phyloP scores from a whole-genome alignment of 805 yeast genomes.

The Lipomyces japonicus region DNA sequence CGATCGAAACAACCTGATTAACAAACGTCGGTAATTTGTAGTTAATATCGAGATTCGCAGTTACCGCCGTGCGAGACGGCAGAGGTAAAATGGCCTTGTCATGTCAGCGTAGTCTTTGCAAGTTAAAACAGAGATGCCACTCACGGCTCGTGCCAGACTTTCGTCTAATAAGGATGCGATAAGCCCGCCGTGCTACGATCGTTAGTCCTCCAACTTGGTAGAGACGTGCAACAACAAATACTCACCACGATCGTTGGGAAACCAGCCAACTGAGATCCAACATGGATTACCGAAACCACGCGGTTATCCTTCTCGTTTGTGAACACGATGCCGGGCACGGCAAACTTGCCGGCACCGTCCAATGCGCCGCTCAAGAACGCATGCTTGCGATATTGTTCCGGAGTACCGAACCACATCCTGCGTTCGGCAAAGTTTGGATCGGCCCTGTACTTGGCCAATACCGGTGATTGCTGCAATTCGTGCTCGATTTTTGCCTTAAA shows the following conservation, averaged over 20 bases:
- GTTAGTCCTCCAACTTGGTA: slow-evolving; percentile 35
- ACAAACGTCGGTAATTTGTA: slow-evolving; percentile 20
- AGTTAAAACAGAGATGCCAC: not conserved
- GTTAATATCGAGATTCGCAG: slow-evolving; percentile 21
- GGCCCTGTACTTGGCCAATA: slow-evolving; percentile 29
- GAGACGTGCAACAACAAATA: not conserved
- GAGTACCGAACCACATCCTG: slow-evolving; percentile 30
- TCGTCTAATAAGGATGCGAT: slow-evolving; percentile 79
- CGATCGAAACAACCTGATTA: slow-evolving; percentile 15
- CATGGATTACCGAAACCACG: slow-evolving; percentile 60
- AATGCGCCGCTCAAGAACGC: slow-evolving; percentile 56
- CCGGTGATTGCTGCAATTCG: slow-evolving; percentile 26
- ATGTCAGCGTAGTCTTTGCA: too few relatives aligned
- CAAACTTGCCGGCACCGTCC: slow-evolving; percentile 62
- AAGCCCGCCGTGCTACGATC: slow-evolving; percentile 71
- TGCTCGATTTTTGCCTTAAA: slow-evolving; percentile 7
- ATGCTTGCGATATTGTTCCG: slow-evolving; percentile 25
- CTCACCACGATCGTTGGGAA: slow-evolving; percentile 35
- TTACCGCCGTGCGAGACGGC: slow-evolving; percentile 18
- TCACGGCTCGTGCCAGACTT: slow-evolving; percentile 44
- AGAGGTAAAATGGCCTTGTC: slow-evolving; percentile 20
- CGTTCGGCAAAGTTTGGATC: slow-evolving; percentile 28
- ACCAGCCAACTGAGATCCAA: slow-evolving; percentile 60
- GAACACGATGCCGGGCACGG: slow-evolving; percentile 72
- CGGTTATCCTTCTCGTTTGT: slow-evolving; percentile 48